Percentiles rank a stretch among this genome's conserved stretches.
Evolutionary conservation across 1,139 yeast genomes (phyloP).

Genomic region (Lodderomyces margitis): DNA sequence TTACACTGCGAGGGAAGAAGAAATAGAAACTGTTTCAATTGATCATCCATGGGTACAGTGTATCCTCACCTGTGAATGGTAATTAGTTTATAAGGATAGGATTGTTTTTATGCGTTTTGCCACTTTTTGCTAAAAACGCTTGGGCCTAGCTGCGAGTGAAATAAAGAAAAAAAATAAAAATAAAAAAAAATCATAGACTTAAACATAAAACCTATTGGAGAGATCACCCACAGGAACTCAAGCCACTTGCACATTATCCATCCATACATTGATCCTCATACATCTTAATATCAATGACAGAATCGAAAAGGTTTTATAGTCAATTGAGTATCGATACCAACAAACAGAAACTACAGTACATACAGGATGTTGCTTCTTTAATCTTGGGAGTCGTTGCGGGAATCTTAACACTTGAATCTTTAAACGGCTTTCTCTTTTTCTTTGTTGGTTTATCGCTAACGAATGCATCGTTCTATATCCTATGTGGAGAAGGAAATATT

Average conservation of each 20-base stretch:
- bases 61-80: not conserved
- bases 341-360: slow-evolving; percentile 43
- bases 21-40: slow-evolving; percentile 28
- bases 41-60: slow-evolving; percentile 3
- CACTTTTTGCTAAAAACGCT: too few relatives aligned
- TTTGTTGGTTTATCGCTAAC: slow-evolving; percentile 45
- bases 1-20: slow-evolving; percentile 32
- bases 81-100: too few relatives aligned
- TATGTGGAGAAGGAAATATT: slow-evolving; percentile 46
- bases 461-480: slow-evolving; percentile 39
- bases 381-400: slow-evolving; percentile 74
- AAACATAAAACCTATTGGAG: too few relatives aligned
- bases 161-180: not conserved
- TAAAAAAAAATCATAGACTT: not conserved
- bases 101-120: not conserved
- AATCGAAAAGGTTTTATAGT: slow-evolving; percentile 10
- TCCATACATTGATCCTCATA: not conserved
- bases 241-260: not conserved
- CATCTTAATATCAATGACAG: not conserved
- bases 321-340: slow-evolving; percentile 33
- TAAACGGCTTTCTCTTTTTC: slow-evolving; percentile 61
- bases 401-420: slow-evolving; percentile 63
- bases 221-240: too few relatives aligned
- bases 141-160: too few relatives aligned
- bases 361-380: slow-evolving; percentile 66